Evolutionary conservation across 163 green algal species (phyloP).

Genomic region (Trebouxia gelatinosa): DNA sequence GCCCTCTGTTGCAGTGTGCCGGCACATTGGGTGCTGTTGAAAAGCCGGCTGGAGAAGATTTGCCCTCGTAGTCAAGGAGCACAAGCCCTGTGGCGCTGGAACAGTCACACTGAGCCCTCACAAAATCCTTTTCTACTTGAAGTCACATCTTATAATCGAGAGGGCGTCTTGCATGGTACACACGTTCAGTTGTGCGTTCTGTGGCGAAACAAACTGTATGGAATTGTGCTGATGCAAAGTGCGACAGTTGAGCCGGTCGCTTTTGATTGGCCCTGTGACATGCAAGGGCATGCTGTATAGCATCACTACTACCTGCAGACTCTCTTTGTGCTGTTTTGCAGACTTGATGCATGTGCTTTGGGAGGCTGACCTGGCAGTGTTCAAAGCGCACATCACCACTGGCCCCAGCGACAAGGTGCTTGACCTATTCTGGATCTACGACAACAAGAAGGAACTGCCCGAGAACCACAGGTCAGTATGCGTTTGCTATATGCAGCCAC

Average conservation of each 20-base stretch:
- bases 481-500: no score
- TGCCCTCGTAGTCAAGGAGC: constrained; percentile 39
- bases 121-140: constrained; percentile 58
- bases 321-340: constrained; percentile 22
- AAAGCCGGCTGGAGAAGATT: constrained; percentile 46
- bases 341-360: constrained; percentile 66
- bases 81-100: constrained; percentile 42
- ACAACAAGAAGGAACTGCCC: constrained; percentile 54
- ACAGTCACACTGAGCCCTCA: constrained; percentile 33
- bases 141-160: constrained; percentile 59
- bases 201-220: no score
- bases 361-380: constrained; percentile 71
- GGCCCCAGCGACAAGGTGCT: constrained; percentile 55
- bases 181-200: no score
- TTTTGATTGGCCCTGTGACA: background rate
- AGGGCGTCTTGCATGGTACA: constrained; percentile 63
- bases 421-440: constrained; percentile 78
- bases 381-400: constrained; percentile 75
- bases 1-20: constrained; percentile 34
- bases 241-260: no score
- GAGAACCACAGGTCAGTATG: constrained; percentile 33
- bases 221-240: no score
- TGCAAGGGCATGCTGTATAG: background rate
- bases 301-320: background rate
- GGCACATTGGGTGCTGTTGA: constrained; percentile 57